These are phyloP conservation scores for Eutrema yunnanense DNA, from an alignment of 345 rosid genomes.

Conservation along the genomic window DNA sequence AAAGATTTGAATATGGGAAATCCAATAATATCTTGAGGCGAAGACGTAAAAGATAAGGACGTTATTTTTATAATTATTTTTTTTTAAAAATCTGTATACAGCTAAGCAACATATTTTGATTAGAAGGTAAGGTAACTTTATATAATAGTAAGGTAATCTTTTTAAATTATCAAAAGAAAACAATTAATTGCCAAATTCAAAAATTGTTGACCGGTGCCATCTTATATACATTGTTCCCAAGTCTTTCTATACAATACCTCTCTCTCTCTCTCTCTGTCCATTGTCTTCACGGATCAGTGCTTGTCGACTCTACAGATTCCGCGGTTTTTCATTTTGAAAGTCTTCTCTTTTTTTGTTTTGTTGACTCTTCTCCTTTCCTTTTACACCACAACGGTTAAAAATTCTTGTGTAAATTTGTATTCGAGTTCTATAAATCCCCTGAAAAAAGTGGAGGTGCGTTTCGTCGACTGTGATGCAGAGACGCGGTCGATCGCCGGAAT, in stretches of 20 bases:
- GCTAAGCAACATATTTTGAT: conserved; percentile 21
- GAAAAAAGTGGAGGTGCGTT: neutral
- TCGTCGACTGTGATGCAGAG: conserved; percentile 23
- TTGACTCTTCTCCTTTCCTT: conserved; percentile 14
- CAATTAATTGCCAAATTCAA: conserved; percentile 1
- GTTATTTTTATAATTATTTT: neutral
- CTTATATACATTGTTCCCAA: neutral
- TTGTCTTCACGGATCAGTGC: conserved; percentile 7
- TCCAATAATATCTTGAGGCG: neutral
- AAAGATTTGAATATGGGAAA: neutral
- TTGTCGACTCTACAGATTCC: conserved; percentile 23
- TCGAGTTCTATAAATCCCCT: neutral
- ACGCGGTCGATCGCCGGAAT: conserved; percentile 19
- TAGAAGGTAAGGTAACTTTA: conserved; percentile 16
- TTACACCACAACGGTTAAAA: conserved; percentile 18
- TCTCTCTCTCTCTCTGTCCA: neutral
- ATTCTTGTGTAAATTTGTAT: neutral
- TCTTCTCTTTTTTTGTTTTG: neutral
- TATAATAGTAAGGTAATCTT: neutral
- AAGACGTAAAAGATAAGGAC: neutral
- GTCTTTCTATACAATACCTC: neutral
- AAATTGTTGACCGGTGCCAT: conserved; percentile 11
- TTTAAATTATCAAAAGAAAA: neutral
- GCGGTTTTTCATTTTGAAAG: conserved; percentile 20
- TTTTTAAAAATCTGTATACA: neutral